phyloP scores from a whole-genome alignment of 2,329 filamentous ascomycete genomes.

The Colletotrichum higginsianum region DNA sequence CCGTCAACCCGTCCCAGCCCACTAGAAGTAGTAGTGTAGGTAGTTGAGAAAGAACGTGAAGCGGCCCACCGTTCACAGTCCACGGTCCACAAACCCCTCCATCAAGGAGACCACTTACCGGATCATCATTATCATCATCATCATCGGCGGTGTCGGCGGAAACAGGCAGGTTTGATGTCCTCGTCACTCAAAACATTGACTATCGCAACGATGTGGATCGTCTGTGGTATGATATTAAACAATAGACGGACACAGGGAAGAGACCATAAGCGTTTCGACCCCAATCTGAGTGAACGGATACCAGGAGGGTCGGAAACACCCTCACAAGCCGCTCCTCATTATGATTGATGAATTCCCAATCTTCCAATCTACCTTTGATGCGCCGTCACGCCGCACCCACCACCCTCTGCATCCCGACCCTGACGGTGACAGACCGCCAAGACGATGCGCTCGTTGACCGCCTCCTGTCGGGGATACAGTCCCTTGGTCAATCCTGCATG shows the following conservation, averaged over 20 bases:
- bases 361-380: conserved; percentile 14
- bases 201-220: conserved; percentile 2
- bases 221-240: conserved; percentile 4
- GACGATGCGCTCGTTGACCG: conserved; percentile 31
- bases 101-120: background rate
- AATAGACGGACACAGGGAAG: conserved; percentile 14
- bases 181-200: background rate
- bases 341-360: conserved; percentile 29
- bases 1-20: conserved; percentile 17
- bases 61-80: background rate
- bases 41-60: background rate
- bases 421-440: conserved; percentile 33
- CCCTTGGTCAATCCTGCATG: conserved; percentile 6
- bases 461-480: conserved; percentile 17
- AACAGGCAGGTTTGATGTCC: background rate
- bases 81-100: conserved; percentile 4
- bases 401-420: conserved; percentile 14
- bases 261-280: background rate
- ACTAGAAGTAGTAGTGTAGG: conserved; percentile 6
- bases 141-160: background rate
- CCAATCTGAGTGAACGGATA: conserved; percentile 10
- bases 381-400: conserved; percentile 21
- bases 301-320: background rate
- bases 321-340: conserved; percentile 27
- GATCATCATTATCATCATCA: background rate